phyloP scores from a whole-genome alignment of 345 rosid genomes.

The Brassica carinata region DNA sequence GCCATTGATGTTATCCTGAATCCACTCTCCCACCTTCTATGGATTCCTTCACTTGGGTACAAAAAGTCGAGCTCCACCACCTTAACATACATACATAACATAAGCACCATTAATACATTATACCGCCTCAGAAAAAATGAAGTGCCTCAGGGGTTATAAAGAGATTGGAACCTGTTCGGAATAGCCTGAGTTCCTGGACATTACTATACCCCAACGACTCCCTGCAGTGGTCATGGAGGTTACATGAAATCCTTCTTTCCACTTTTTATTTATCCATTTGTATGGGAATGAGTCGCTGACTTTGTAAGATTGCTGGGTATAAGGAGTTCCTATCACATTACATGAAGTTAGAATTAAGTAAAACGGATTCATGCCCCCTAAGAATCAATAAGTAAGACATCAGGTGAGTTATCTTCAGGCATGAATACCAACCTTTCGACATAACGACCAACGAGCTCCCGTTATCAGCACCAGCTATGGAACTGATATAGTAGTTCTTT shows the following conservation, averaged over 20 bases:
- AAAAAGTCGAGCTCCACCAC: constrained; percentile 95
- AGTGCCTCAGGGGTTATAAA: constrained; percentile 3
- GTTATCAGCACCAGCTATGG: constrained; percentile 90
- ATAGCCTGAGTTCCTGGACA: constrained; percentile 91
- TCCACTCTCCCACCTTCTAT: constrained; percentile 88
- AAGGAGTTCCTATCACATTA: constrained; percentile 74
- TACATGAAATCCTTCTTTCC: constrained; percentile 98
- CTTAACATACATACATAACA: constrained; percentile 34
- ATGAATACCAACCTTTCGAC: constrained; percentile 73
- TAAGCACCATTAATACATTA: constrained; percentile 11
- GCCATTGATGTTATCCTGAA: constrained; percentile 94
- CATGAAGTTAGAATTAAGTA: constrained; percentile 23
- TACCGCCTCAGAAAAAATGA: not conserved
- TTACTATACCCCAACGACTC: constrained; percentile 90
- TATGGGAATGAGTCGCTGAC: constrained; percentile 96
- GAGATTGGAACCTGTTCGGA: constrained; percentile 66
- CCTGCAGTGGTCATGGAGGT: constrained; percentile 97
- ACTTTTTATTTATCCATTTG: constrained; percentile 97
- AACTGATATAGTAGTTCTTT: constrained; percentile 85
- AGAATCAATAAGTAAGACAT: constrained; percentile 1
- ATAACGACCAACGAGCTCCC: constrained; percentile 94
- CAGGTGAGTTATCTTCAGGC: not conserved
- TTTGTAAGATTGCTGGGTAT: constrained; percentile 96
- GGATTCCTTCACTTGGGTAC: constrained; percentile 95
- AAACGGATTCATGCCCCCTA: not conserved